Evolutionary conservation across 805 yeast genomes (phyloP), one percentile per base, ranked within the genome.

Genomic region (Spathaspora hagerdaliae): DNA sequence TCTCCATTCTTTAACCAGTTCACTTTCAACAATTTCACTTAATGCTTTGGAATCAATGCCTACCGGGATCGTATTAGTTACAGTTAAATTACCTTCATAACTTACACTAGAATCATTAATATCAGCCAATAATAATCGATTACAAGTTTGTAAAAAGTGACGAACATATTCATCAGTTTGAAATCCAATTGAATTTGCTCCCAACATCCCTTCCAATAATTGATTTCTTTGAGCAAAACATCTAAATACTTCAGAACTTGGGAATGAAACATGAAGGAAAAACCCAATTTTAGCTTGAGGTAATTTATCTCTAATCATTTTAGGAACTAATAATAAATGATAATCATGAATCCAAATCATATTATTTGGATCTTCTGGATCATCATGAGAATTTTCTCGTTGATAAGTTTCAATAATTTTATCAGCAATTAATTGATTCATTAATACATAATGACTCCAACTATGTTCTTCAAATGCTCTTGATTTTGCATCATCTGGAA

Each of bases 381-480:
- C 65, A 32, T 45, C 46, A 36, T 86, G 89, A 0, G 75, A 76
- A 39, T 67, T 64, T 53, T 82, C 79, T 14, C 50, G 46, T 31
- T 53, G 46, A 63, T 92, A 91, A 1, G 72, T 67, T 33, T 74
- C 77, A 2, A 85, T 78, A 39, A 92, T 74, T 52, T 78, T 79
- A 45, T 90, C 87, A 0, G 98, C 97, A 57, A 91, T 77, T 38
- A 78, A 63, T 61, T 83, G 88, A 58, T 94, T 94, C 50, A 92
- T 74, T 1, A 73, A 66, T 52, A 79, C 81, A 63, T 92, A 92
- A 58, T 85, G 83, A 26, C 81, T 81, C 96, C 97, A 92, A 1
- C 97, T 88, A 60, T 90, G 95, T 53, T 88, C 97, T 64, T 92
- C 97, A 64, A 92, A 94, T 0, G 96, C 96, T 63, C 90, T 90